Evolutionary conservation across 371 early-diverging fungal species (phyloP), one percentile per base, ranked within the genome.

Genomic region (Circinella umbellata): DNA sequence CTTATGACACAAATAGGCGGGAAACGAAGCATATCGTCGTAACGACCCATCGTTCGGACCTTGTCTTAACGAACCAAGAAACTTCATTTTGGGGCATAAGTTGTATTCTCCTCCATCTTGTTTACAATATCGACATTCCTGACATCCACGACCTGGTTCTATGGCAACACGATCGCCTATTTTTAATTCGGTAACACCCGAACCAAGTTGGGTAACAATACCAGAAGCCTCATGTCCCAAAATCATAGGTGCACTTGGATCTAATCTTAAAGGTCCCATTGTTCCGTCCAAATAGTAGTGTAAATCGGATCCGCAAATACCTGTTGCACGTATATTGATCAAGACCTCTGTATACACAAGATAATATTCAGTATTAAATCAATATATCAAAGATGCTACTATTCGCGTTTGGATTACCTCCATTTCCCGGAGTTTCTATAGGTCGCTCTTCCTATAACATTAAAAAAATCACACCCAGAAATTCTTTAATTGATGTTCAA

Each of bases 191-290:
- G 42, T 61, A 14, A 81, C 81, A 17, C 75, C 76, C 27, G 71
- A 65, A 39, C 85, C 85, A 10, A 82, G 73, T 18, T 75, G 64
- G 13, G 76, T 72, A 7, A 84, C 74, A 38, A 80, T 59, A 4
- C 85, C 85, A 35, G 83, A 70, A 51, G 80, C 77, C 68, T 84
- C 85, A 66, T 82, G 83, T 0, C 85, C 85, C 27, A 78, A 63
- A 20, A 78, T 67, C 70, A 78, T 71, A 1, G 75, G 76, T 20
- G 68, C 60, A 7, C 64, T 63, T 3, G 59, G 57, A 20, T 64
- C 62, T n/a, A 75, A 17, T 4, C 18, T 17, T 46, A 61, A 48
- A 17, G 60, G 10, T 0, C 76, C 72, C 35, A 75, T 53, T 1
- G 69, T 54, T 27, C 75, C 76, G 14, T 66, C 72, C 35, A 64